Percentiles rank a stretch among this genome's conserved stretches.
These are phyloP conservation scores for Barnettozyma siamensis DNA, from an alignment of 805 yeast genomes.

Conservation along the genomic window DNA sequence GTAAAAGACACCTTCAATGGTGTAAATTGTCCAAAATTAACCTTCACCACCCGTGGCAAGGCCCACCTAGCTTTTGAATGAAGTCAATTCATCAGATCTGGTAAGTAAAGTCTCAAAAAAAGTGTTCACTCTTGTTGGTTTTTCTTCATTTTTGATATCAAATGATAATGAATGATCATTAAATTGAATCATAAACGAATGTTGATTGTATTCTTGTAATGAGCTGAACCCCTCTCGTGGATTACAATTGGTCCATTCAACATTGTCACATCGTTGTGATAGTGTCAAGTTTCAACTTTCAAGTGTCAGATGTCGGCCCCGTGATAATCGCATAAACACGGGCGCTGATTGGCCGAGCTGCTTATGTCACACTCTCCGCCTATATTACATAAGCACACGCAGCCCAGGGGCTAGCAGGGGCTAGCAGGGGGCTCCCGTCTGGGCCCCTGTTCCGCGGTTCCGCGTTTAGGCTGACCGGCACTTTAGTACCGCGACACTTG, in stretches of 20 bases:
- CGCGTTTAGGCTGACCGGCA: no score
- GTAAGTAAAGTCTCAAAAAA: slow-evolving; percentile 42
- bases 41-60: slow-evolving; percentile 60
- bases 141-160: slow-evolving; percentile 75
- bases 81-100: slow-evolving; percentile 81
- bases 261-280: no score
- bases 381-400: not conserved
- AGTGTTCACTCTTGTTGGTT: slow-evolving; percentile 70
- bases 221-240: no score
- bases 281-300: no score
- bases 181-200: slow-evolving; percentile 40
- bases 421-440: not conserved
- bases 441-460: not conserved
- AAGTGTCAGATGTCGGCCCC: no score
- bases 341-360: not conserved
- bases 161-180: slow-evolving; percentile 39
- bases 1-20: slow-evolving; percentile 74
- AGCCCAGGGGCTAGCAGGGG: not conserved
- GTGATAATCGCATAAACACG: no score
- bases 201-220: slow-evolving; percentile 64
- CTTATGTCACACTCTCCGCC: not conserved
- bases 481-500: no score
- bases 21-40: slow-evolving; percentile 78
- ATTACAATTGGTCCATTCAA: no score
- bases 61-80: slow-evolving; percentile 68